Conservation (phyloP, 106 monocot species). For the Chionographis japonica region DNA sequence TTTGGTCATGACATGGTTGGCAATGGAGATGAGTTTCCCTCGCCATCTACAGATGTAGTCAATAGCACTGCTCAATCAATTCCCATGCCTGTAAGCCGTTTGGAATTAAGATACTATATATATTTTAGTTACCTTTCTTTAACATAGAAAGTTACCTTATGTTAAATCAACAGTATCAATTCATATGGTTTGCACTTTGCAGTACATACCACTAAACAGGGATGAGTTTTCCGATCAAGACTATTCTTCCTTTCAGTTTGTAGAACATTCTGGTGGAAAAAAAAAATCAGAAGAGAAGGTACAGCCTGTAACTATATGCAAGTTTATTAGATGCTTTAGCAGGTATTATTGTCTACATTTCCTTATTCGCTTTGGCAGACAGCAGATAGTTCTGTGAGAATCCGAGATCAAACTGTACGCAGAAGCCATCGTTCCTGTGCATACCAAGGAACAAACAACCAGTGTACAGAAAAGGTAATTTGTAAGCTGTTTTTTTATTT, state of each 20-base stretch:
- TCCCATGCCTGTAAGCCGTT: conserved; percentile 21
- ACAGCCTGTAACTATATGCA: not conserved
- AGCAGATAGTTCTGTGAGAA: conserved; percentile 16
- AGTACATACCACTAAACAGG: conserved; percentile 42
- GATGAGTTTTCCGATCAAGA: conserved; percentile 30
- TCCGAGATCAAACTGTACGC: conserved; percentile 9
- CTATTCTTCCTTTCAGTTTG: conserved; percentile 22
- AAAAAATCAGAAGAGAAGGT: conserved; percentile 54
- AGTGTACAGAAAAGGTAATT: conserved; percentile 18
- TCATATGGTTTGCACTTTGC: not conserved
- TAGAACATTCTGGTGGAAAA: conserved; percentile 26
- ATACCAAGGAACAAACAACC: conserved; percentile 12
- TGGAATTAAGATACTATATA: not conserved
- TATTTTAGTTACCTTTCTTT: no score
- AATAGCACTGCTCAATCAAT: conserved; percentile 21
- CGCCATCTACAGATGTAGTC: conserved; percentile 21
- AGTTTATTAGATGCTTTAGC: conserved; percentile 4
- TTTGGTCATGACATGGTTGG: conserved; percentile 29
- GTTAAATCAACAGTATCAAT: not conserved
- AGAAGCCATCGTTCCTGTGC: conserved; percentile 12
- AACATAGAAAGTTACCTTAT: no score
- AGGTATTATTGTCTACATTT: conserved; percentile 4
- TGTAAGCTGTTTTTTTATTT: not conserved
- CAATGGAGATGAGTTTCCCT: conserved; percentile 22
- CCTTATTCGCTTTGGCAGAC: conserved; percentile 28